Evolutionary conservation across 2,329 filamentous ascomycete species (phyloP), one percentile per base, ranked within the genome.

Genomic region (Cercospora zeina): DNA sequence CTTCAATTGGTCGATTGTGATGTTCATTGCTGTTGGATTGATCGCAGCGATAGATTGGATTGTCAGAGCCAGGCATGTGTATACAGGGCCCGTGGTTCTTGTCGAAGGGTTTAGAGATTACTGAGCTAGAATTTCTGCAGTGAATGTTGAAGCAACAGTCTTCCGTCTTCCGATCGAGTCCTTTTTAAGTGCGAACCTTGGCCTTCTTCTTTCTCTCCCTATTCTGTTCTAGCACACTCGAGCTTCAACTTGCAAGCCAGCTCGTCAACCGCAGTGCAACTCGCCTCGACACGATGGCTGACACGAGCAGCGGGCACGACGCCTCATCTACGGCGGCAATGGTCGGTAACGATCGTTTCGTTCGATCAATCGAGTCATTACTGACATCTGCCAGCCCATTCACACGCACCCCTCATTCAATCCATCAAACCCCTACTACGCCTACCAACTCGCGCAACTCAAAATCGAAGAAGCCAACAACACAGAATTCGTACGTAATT

Each of bases 11-110:
- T 59, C 59, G 36, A 59, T 66, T 37, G 11, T 66, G 13, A 72
- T 68, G 66, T 68, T 67, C 19, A 56, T 61, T 14, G 66, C 54
- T 10, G 65, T 67, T 4, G 63, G 61, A 13, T 37, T 68, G 3
- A 58, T 68, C 37, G 65, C 65, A 16, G 61, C 60, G 13, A 50
- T 65, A 16, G 64, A 68, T 54, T 68, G 64, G 58, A 55, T 67
- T 13, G 45, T 67, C 1, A 50, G 63, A 5, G 66, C 61, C 16
- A 59, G 65, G 55, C 63, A 65, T 33, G 58, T 64, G 9, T 68
- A 68, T 31, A 59, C 36, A 4, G 65, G 66, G 21, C 66, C 66
- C 3, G 66, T 68, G 19, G 66, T 68, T 37, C 51, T 64, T 37
- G 56, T 59, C 27, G 59, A 64, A 47, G 62, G 62, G n/a, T 59